A percentile compares a stretch with the other conserved stretches of the same genome.
These are phyloP conservation scores for Globisporangium mamillatum DNA, from an alignment of 352 stramenopile species.

Conservation along the genomic window DNA sequence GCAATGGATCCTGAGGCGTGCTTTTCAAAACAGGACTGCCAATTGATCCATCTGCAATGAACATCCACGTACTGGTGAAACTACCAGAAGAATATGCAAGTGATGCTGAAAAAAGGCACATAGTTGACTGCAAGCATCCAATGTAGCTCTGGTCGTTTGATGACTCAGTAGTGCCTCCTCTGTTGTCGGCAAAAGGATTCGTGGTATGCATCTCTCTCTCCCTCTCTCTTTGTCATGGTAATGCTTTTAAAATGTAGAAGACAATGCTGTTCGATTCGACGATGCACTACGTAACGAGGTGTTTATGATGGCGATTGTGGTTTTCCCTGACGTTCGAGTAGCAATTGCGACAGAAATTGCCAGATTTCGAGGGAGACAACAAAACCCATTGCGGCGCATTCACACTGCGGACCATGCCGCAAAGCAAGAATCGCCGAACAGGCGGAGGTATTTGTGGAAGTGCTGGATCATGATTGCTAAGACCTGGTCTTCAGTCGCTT, in stretches of 20 bases:
- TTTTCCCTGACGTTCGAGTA: no score
- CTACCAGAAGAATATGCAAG: not conserved
- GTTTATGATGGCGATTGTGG: no score
- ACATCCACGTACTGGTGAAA: slow-evolving; percentile 5
- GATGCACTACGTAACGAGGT: no score
- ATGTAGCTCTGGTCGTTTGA: no score
- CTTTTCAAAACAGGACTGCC: not conserved
- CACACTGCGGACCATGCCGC: not conserved
- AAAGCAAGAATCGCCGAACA: not conserved
- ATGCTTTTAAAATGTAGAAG: no score
- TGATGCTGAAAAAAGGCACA: no score
- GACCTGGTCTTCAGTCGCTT: not conserved
- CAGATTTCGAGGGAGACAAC: not conserved
- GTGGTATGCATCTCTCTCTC: no score
- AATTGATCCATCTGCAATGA: not conserved
- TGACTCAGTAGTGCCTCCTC: no score
- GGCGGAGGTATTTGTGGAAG: not conserved
- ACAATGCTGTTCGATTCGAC: no score
- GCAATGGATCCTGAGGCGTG: not conserved
- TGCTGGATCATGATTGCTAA: not conserved
- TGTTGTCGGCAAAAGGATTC: not conserved
- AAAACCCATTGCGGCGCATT: not conserved
- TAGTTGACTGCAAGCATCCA: no score
- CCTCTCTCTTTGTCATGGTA: no score
- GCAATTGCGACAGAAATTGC: no score